Evolutionary conservation across 306 rosid genomes (phyloP), one percentile per base, ranked within the genome.

Genomic region (Sophora flavescens): DNA sequence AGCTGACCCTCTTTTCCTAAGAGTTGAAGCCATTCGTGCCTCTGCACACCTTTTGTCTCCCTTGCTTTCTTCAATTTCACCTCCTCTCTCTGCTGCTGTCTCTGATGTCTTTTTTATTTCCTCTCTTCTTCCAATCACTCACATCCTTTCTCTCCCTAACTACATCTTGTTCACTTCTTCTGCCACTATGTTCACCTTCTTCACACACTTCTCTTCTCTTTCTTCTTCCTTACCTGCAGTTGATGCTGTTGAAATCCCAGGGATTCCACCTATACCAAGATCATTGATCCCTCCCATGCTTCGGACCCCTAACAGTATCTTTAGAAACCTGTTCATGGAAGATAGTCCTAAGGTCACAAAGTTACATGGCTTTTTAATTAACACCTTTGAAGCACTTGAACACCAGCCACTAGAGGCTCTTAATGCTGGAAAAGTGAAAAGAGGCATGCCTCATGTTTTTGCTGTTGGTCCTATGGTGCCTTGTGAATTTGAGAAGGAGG

Each of bases 231-330:
- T n/a, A 35, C 13, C 77, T 9, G 59, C 82, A 78, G 39, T 12
- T 2, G 75, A 78, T 22, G 32, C 0, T 51, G 15, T 86, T 41
- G 26, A 67, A 22, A 82, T 86, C 8, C 88, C 87, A 0, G 75
- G 78, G 1, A 53, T 81, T 39, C 63, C 75, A 5, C 57, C 83
- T 6, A 38, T 88, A 56, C 76, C 86, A 51, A 80, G 11, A 58
- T 74, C 83, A 0, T 84, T 86, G 5, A 26, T 88, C 4, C 84
- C 93, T 39, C 83, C 84, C 0, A 10, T 48, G 7, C 86, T 84
- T 35, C 83, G 70, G 0, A 14, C 28, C 22, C 48, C 74, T 1
- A 12, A 74, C 8, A 63, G 26, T 13, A 10, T 82, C 42, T 82
- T 86, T 28, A 47, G 64, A 4, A 57, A 38, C 0, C 35, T 82